Evolutionary conservation across 2,329 filamentous ascomycete species (phyloP).

Genomic region (Alternaria sp.): DNA sequence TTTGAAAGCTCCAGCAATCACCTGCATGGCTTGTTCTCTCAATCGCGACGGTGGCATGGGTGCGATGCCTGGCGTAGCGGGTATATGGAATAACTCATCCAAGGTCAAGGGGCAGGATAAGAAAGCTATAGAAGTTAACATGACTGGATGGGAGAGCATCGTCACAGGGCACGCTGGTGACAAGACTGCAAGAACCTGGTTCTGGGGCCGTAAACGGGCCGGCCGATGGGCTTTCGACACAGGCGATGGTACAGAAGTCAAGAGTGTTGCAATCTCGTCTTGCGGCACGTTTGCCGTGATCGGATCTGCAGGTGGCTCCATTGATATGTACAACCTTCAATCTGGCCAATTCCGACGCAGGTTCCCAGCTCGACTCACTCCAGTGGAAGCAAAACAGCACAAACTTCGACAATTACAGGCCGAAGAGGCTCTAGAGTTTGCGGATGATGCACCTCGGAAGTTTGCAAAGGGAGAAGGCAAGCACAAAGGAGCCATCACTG

Average conservation of each 20-base stretch:
- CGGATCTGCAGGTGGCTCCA: constrained; percentile 81
- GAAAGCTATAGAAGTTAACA: constrained; percentile 76
- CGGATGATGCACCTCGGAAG: constrained; percentile 42
- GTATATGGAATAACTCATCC: constrained; percentile 81
- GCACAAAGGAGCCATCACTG: constrained; percentile 84
- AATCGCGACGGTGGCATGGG: constrained; percentile 97
- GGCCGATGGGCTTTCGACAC: constrained; percentile 94
- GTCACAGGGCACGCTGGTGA: constrained; percentile 92
- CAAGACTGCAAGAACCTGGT: constrained; percentile 90
- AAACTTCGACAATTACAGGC: constrained; percentile 71
- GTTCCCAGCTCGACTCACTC: constrained; percentile 82
- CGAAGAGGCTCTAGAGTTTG: constrained; percentile 50
- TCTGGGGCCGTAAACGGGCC: constrained; percentile 93
- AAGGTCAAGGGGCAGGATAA: constrained; percentile 69
- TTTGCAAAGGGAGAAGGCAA: constrained; percentile 68
- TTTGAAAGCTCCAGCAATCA: constrained; percentile 91
- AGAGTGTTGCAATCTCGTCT: constrained; percentile 84
- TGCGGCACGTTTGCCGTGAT: constrained; percentile 95
- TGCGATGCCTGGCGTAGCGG: constrained; percentile 77
- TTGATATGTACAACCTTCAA: constrained; percentile 97
- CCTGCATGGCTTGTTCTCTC: constrained; percentile 86
- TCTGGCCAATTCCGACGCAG: constrained; percentile 88
- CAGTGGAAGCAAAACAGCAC: constrained; percentile 78
- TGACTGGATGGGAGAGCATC: constrained; percentile 96
- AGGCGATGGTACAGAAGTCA: constrained; percentile 81